A percentile compares a stretch with the other conserved stretches of the same genome.
These are phyloP conservation scores for Geopyxis carbonaria DNA, from an alignment of 495 filamentous ascomycete genomes.

Conservation along the genomic window DNA sequence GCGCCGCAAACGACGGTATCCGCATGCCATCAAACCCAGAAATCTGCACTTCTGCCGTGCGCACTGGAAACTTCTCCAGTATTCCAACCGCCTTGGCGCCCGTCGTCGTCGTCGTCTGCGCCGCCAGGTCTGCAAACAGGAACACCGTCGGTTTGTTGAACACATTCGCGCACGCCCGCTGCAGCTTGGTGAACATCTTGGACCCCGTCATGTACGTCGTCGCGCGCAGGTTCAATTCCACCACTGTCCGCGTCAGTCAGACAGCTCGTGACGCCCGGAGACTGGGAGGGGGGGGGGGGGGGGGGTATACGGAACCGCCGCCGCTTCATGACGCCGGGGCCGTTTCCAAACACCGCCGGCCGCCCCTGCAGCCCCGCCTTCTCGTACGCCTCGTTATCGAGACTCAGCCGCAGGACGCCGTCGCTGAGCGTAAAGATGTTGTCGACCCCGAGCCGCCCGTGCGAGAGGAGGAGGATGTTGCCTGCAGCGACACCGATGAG, in stretches of 20 bases:
- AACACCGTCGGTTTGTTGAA: constrained; percentile 1
- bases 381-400: constrained; percentile 75
- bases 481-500: too few relatives aligned
- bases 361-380: constrained; percentile 66
- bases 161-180: constrained; percentile 2
- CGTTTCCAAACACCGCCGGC: constrained; percentile 29
- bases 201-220: constrained; percentile 2
- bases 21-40: constrained; percentile 13
- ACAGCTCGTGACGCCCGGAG: too few relatives aligned
- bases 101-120: not conserved
- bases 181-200: not conserved
- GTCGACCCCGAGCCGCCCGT: constrained; percentile 63
- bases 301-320: constrained; percentile 33
- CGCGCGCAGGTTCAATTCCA: constrained; percentile 59
- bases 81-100: not conserved
- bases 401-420: constrained; percentile 58
- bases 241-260: constrained; percentile 40
- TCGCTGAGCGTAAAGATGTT: constrained; percentile 59
- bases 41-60: not conserved
- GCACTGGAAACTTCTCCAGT: not conserved
- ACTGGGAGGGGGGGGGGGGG: not conserved
- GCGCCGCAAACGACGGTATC: constrained; percentile 35
- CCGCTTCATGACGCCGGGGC: constrained; percentile 33
- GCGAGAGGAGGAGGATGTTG: constrained; percentile 77
- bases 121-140: constrained; percentile 5